These are phyloP conservation scores for Taphrina deformans DNA, from an alignment of 1,139 yeast species.

Conservation along the genomic window DNA sequence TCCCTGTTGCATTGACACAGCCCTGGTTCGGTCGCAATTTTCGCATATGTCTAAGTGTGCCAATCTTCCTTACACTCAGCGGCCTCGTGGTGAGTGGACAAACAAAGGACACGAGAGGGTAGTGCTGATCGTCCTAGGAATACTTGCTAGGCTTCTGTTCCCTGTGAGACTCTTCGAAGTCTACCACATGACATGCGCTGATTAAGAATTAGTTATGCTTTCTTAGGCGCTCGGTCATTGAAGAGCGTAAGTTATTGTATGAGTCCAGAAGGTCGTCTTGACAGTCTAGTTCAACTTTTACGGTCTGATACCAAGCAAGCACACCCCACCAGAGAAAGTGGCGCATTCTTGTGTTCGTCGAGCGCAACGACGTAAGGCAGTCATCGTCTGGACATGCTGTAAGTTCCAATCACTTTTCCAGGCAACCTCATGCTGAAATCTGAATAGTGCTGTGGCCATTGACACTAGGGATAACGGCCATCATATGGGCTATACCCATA, in stretches of 20 bases:
- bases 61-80: background rate
- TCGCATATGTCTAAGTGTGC: background rate
- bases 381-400: background rate
- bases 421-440: background rate
- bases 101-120: background rate
- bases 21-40: background rate
- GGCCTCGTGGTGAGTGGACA: background rate
- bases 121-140: background rate
- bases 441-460: background rate
- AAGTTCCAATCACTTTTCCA: background rate
- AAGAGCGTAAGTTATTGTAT: background rate
- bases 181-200: background rate
- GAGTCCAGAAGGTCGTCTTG: background rate
- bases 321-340: background rate
- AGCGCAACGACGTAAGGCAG: background rate
- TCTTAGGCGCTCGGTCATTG: background rate
- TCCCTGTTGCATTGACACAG: conserved; percentile 4
- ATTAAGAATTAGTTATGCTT: background rate
- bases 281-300: conserved; percentile 7
- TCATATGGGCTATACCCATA: background rate
- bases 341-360: conserved; percentile 8
- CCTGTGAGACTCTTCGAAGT: background rate
- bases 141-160: conserved; percentile 4
- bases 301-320: background rate
- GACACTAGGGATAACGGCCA: background rate